These are phyloP conservation scores for Rhodosporidiobolus odoratus DNA, from an alignment of 768 basidiomycete species.

Conservation along the genomic window DNA sequence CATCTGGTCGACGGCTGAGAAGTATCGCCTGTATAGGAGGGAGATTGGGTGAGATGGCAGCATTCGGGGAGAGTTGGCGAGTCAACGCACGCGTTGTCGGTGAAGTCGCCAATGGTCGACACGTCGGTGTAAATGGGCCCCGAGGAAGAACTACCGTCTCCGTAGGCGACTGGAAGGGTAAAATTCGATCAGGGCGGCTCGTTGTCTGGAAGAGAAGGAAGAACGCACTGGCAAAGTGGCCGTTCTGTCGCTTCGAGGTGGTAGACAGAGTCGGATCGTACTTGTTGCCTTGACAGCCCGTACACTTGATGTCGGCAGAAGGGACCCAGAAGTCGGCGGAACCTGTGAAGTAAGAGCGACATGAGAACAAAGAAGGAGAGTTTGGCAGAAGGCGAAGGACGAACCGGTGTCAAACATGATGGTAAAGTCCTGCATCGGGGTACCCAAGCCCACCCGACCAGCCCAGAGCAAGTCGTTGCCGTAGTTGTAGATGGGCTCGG, in stretches of 20 bases:
- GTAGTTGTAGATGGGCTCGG: slow-evolving; percentile 18
- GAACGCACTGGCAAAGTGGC: slow-evolving; percentile 18
- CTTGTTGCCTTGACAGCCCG: slow-evolving; percentile 17
- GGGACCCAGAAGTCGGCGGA: slow-evolving; percentile 27
- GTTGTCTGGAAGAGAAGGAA: not conserved
- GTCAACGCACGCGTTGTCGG: slow-evolving; percentile 11
- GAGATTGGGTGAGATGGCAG: not conserved
- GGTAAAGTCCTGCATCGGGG: slow-evolving; percentile 16
- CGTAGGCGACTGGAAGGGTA: slow-evolving; percentile 8
- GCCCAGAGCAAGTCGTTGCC: slow-evolving; percentile 23
- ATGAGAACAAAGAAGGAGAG: not conserved
- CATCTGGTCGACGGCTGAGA: slow-evolving; percentile 24
- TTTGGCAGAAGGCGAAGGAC: not conserved
- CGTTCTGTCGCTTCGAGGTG: slow-evolving; percentile 15
- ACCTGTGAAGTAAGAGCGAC: not conserved
- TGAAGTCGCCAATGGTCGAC: slow-evolving; percentile 11
- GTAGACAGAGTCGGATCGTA: slow-evolving; percentile 18
- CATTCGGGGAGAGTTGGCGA: too few species aligned
- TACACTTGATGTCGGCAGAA: slow-evolving; percentile 18
- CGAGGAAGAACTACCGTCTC: slow-evolving; percentile 19
- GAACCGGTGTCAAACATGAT: slow-evolving; percentile 20
- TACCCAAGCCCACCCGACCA: slow-evolving; percentile 7
- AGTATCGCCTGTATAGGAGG: not conserved
- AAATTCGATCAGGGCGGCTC: not conserved
- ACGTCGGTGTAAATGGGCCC: slow-evolving; percentile 24